Percentiles rank a stretch among this genome's conserved stretches.
These are phyloP conservation scores for Pelargonium nanum DNA, from an alignment of 345 rosid species.

Conservation along the genomic window DNA sequence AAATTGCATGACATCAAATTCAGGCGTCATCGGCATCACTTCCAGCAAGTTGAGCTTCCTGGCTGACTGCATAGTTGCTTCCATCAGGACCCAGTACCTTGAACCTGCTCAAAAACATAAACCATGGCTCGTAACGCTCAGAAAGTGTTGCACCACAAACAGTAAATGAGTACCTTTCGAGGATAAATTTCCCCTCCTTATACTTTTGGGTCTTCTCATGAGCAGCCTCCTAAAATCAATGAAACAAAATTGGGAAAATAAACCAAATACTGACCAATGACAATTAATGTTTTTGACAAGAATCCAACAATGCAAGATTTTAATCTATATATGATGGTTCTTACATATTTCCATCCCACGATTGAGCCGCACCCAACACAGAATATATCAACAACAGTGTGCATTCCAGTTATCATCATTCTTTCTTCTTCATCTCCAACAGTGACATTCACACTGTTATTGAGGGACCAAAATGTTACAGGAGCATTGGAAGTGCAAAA, in stretches of 20 bases:
- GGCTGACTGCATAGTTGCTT: conserved; percentile 23
- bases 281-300: background rate
- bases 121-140: conserved; percentile 1
- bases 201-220: conserved; percentile 50
- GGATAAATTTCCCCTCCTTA: conserved; percentile 73
- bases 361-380: conserved; percentile 72
- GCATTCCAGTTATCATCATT: conserved; percentile 71
- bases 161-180: conserved; percentile 41
- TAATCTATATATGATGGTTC: conserved; percentile 8
- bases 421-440: conserved; percentile 54
- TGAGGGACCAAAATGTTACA: conserved; percentile 11
- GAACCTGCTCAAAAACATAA: conserved; percentile 37
- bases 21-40: conserved; percentile 44
- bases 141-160: background rate
- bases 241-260: background rate
- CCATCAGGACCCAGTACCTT: conserved; percentile 61
- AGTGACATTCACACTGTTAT: conserved; percentile 51
- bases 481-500: conserved; percentile 1
- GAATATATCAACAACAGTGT: conserved; percentile 69
- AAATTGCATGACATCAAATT: background rate
- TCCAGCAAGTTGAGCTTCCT: conserved; percentile 32
- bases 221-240: conserved; percentile 39
- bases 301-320: no score
- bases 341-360: conserved; percentile 84
- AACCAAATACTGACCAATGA: background rate